These are phyloP conservation scores for grape (Vitis vinifera) DNA, from an alignment of 164 flowering plant genomes.

Conservation along the genomic window DNA sequence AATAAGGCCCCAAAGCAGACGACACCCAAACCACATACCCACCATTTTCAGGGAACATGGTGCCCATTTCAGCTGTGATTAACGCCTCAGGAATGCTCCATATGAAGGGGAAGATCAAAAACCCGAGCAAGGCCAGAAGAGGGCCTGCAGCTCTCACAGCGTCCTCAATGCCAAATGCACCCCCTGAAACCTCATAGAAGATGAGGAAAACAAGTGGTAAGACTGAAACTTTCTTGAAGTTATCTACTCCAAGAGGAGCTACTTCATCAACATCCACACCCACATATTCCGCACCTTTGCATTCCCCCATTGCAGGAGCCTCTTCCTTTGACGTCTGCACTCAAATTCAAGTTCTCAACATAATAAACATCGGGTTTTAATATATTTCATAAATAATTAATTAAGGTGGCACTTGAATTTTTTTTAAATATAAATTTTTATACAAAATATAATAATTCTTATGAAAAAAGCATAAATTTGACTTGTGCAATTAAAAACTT, in stretches of 20 bases:
- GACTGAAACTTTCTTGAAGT: slow-evolving; percentile 43
- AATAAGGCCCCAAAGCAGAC: slow-evolving; percentile 52
- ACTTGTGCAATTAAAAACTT: no score
- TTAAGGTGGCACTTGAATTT: no score
- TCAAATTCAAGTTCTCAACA: no score
- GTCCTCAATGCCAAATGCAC: slow-evolving; percentile 64
- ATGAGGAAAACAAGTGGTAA: slow-evolving; percentile 60
- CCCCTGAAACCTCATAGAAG: slow-evolving; percentile 66
- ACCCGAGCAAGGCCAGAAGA: slow-evolving; percentile 53
- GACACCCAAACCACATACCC: slow-evolving; percentile 71
- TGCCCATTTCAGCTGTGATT: slow-evolving; percentile 63
- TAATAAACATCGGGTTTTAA: no score
- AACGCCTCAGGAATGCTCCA: slow-evolving; percentile 69
- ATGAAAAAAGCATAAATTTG: no score
- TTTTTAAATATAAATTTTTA: no score
- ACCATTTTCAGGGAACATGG: slow-evolving; percentile 68
- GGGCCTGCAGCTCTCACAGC: slow-evolving; percentile 60
- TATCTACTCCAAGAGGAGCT: slow-evolving; percentile 23
- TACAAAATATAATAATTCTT: no score
- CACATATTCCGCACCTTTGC: slow-evolving; percentile 25
- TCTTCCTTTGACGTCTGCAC: slow-evolving; percentile 17
- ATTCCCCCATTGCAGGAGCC: slow-evolving; percentile 41
- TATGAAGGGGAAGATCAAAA: slow-evolving; percentile 53
- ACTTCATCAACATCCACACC: slow-evolving; percentile 22
- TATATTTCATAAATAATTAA: no score